Percentiles rank a stretch among this genome's conserved stretches.
Evolutionary conservation across 148 eudicot species (phyloP).

Genomic region (Rhododendron vialii): DNA sequence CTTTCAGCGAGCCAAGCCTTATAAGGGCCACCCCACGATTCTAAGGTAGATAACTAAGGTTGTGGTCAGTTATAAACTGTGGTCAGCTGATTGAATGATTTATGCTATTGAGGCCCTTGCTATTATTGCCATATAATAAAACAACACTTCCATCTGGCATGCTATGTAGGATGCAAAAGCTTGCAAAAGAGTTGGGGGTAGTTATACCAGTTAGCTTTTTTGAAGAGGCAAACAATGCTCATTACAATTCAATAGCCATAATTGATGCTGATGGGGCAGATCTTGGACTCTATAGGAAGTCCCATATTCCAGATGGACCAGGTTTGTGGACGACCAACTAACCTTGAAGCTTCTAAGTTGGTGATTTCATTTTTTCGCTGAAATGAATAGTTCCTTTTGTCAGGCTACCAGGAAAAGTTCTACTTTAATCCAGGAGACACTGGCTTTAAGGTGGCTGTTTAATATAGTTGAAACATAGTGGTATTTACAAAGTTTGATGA

Average conservation of each 20-base stretch:
- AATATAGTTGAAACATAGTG: neutral
- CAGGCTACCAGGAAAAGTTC: constrained; percentile 97
- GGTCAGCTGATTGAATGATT: neutral
- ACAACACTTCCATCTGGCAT: neutral
- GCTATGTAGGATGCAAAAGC: constrained; percentile 74
- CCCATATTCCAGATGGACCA: constrained; percentile 98
- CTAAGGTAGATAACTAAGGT: constrained; percentile 37
- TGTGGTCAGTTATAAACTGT: neutral
- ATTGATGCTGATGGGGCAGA: constrained; percentile 95
- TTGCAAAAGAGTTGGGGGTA: constrained; percentile 89
- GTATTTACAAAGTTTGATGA: neutral
- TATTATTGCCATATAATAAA: neutral
- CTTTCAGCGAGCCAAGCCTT: constrained; percentile 80
- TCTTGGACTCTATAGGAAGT: constrained; percentile 92
- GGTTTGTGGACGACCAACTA: constrained; percentile 30
- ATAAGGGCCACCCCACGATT: constrained; percentile 84
- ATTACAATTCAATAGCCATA: constrained; percentile 86
- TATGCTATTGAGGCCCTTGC: neutral
- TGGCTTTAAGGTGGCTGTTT: constrained; percentile 76
- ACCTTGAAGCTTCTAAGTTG: neutral
- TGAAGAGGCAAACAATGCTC: constrained; percentile 98
- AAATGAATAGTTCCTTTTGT: neutral
- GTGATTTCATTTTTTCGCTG: neutral
- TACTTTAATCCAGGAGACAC: constrained; percentile 96
- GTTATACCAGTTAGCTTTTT: constrained; percentile 98